phyloP scores from a whole-genome alignment of 495 filamentous ascomycete genomes.

The Hypomontagnella monticulosa region DNA sequence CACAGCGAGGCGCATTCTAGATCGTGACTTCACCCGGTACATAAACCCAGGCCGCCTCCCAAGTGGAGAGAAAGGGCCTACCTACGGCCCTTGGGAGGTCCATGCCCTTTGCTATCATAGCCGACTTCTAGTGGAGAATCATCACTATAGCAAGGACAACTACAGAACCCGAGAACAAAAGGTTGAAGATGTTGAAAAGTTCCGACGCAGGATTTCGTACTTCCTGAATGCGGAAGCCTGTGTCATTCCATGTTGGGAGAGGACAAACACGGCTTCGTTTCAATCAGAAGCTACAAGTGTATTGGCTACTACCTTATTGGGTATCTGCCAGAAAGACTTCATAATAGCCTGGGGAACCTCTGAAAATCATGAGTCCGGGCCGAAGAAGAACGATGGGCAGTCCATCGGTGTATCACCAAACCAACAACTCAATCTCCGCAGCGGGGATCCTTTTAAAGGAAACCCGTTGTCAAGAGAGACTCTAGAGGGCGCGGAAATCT shows the following conservation, averaged over 20 bases:
- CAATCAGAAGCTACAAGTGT: conserved; percentile 30
- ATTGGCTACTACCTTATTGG: conserved; percentile 21
- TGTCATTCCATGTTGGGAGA: conserved; percentile 29
- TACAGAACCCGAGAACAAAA: conserved; percentile 5
- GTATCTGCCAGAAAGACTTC: conserved; percentile 17
- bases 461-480: background rate
- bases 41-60: conserved; percentile 10
- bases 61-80: background rate
- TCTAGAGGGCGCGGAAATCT: background rate
- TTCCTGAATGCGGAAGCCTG: conserved; percentile 27
- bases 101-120: conserved; percentile 36
- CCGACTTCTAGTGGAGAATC: conserved; percentile 26
- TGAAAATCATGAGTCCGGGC: background rate
- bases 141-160: conserved; percentile 10
- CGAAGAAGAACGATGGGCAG: background rate
- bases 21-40: conserved; percentile 11
- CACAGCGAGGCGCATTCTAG: conserved; percentile 15
- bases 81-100: conserved; percentile 33
- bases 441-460: background rate
- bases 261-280: conserved; percentile 21
- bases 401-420: too few species aligned
- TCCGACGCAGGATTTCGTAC: conserved; percentile 7
- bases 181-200: conserved; percentile 5
- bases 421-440: background rate
- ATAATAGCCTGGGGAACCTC: background rate